phyloP scores from a whole-genome alignment of 768 basidiomycete species.

The Suillus sp. region DNA sequence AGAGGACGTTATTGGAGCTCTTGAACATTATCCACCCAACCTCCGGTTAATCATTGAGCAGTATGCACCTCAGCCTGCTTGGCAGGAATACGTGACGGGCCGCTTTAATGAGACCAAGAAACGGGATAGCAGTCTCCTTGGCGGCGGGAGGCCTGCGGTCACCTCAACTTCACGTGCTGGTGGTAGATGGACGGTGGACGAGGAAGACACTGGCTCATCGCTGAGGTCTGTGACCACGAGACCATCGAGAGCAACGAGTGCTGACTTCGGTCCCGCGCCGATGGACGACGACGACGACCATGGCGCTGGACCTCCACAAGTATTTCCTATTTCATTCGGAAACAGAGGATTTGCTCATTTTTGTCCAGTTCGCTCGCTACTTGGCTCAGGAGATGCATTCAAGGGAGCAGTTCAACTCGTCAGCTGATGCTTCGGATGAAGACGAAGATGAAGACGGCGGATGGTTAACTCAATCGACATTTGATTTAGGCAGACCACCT shows the following conservation, averaged over 20 bases:
- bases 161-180: slow-evolving; percentile 34
- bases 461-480: slow-evolving; percentile 80
- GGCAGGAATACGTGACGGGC: slow-evolving; percentile 89
- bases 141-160: slow-evolving; percentile 80
- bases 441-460: slow-evolving; percentile 68
- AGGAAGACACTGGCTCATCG: slow-evolving; percentile 45
- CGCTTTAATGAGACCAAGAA: slow-evolving; percentile 85
- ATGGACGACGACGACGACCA: slow-evolving; percentile 49
- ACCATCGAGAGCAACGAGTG: slow-evolving; percentile 52
- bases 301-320: slow-evolving; percentile 47
- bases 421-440: slow-evolving; percentile 54
- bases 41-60: slow-evolving; percentile 63
- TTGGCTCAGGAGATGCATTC: slow-evolving; percentile 73
- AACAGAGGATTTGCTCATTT: slow-evolving; percentile 13
- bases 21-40: slow-evolving; percentile 85
- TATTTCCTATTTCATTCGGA: slow-evolving; percentile 25
- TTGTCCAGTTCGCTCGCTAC: slow-evolving; percentile 73
- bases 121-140: slow-evolving; percentile 76
- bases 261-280: slow-evolving; percentile 63
- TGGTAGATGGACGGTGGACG: slow-evolving; percentile 71
- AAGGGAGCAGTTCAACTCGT: slow-evolving; percentile 56
- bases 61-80: slow-evolving; percentile 74
- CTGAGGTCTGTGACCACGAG: slow-evolving; percentile 43
- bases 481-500: slow-evolving; percentile 54
- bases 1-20: slow-evolving; percentile 89